phyloP scores from a whole-genome alignment of 2,329 filamentous ascomycete genomes.

The Claviceps cyperi region DNA sequence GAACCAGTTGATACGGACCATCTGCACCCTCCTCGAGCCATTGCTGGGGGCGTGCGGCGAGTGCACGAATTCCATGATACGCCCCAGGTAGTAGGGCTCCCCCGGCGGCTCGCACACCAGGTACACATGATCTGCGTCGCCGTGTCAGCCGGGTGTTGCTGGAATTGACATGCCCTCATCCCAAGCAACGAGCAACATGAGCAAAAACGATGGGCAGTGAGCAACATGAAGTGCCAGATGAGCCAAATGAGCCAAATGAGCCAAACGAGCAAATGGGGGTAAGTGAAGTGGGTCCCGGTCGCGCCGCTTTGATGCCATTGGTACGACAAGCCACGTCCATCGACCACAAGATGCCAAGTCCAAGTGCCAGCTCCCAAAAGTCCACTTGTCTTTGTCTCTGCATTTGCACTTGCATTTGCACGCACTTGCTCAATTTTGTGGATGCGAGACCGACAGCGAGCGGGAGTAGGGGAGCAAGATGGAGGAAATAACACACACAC shows the following conservation, averaged over 20 bases:
- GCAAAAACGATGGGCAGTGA: no score
- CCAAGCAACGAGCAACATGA: not conserved
- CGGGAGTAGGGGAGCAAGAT: not conserved
- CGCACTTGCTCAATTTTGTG: not conserved
- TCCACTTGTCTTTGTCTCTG: not conserved
- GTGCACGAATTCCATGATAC: slow-evolving; percentile 97
- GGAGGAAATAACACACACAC: not conserved
- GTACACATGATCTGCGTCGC: slow-evolving; percentile 60
- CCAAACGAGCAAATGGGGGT: not conserved
- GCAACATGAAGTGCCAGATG: no score
- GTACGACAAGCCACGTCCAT: not conserved
- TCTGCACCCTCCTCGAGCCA: slow-evolving; percentile 58
- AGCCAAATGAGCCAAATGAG: no score
- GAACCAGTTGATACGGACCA: slow-evolving; percentile 93
- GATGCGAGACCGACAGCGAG: not conserved
- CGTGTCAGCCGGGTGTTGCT: slow-evolving; percentile 6
- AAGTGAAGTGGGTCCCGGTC: slow-evolving; percentile 5
- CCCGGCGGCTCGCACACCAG: slow-evolving; percentile 93
- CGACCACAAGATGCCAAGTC: slow-evolving; percentile 1
- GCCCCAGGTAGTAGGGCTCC: slow-evolving; percentile 92
- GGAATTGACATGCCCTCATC: slow-evolving; percentile 4
- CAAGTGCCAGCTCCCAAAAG: not conserved
- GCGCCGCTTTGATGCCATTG: slow-evolving; percentile 5
- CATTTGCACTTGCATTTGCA: slow-evolving; percentile 2
- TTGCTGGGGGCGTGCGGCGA: slow-evolving; percentile 58